Evolutionary conservation across 2,329 filamentous ascomycete species (phyloP).

Genomic region (Apiospora aurea): DNA sequence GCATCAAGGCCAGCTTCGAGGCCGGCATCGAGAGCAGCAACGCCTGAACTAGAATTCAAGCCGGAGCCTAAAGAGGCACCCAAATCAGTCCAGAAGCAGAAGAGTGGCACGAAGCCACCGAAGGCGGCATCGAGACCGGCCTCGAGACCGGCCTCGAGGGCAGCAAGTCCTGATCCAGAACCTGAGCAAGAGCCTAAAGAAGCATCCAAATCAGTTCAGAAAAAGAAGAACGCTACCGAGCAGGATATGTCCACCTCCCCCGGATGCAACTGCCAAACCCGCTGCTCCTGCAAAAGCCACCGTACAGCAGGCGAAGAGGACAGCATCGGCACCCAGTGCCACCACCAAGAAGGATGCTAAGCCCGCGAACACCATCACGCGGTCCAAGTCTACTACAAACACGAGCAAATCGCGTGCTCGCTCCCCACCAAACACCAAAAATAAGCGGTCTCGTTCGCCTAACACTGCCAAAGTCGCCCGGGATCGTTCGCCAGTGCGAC

Average conservation of each 20-base stretch:
- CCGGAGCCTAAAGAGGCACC: slow-evolving; percentile 26
- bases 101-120: slow-evolving; percentile 11
- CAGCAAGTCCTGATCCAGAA: slow-evolving; percentile 15
- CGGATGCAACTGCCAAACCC: slow-evolving; percentile 24
- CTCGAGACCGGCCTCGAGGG: not conserved
- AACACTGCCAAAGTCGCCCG: slow-evolving; percentile 7
- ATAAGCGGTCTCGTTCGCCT: not conserved
- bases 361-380: not conserved
- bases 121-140: not conserved
- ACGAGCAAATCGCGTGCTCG: not conserved
- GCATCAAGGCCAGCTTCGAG: not conserved
- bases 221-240: not conserved
- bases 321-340: slow-evolving; percentile 29
- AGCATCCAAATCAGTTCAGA: not conserved
- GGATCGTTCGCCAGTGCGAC: slow-evolving; percentile 38
- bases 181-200: not conserved
- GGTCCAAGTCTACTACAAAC: not conserved
- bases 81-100: not conserved
- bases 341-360: slow-evolving; percentile 8
- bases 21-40: slow-evolving; percentile 27
- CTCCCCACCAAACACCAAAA: slow-evolving; percentile 13
- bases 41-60: slow-evolving; percentile 26
- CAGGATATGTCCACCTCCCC: not conserved
- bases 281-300: slow-evolving; percentile 26
- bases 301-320: slow-evolving; percentile 30